These are phyloP conservation scores for Alternaria gansuensis DNA, from an alignment of 2,329 filamentous ascomycete species.

Conservation along the genomic window DNA sequence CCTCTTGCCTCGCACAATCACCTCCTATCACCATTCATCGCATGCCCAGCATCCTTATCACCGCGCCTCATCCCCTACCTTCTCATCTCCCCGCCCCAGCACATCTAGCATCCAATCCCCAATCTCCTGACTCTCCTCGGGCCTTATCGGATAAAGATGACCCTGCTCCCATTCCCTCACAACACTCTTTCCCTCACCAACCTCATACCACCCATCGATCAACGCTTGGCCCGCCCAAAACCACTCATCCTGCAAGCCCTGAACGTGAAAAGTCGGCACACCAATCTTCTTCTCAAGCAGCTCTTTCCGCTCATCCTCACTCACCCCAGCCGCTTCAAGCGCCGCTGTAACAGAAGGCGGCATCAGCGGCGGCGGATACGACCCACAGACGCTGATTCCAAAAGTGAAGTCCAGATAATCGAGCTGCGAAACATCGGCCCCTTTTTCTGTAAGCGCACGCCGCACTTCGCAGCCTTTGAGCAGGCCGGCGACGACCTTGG, in stretches of 20 bases:
- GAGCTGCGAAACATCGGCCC: background rate
- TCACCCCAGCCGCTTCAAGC: slow-evolving; percentile 12
- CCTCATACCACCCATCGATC: slow-evolving; percentile 41
- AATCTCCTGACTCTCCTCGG: slow-evolving; percentile 45
- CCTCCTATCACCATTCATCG: background rate
- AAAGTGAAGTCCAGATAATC: slow-evolving; percentile 36
- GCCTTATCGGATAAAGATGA: slow-evolving; percentile 48
- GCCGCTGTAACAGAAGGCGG: slow-evolving; percentile 23
- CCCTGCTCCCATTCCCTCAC: slow-evolving; percentile 45
- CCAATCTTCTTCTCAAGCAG: slow-evolving; percentile 32
- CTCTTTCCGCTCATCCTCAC: slow-evolving; percentile 19
- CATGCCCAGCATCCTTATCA: background rate
- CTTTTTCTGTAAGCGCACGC: slow-evolving; percentile 15
- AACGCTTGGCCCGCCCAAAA: slow-evolving; percentile 44
- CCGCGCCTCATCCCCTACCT: background rate
- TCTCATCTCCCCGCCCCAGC: slow-evolving; percentile 9
- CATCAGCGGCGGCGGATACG: slow-evolving; percentile 44
- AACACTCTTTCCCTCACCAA: slow-evolving; percentile 35
- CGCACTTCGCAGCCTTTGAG: slow-evolving; percentile 39
- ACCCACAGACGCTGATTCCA: slow-evolving; percentile 37
- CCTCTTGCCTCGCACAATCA: background rate
- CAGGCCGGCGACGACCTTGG: slow-evolving; percentile 46
- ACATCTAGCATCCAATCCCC: slow-evolving; percentile 36
- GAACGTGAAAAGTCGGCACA: slow-evolving; percentile 46
- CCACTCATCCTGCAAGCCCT: slow-evolving; percentile 49